Percentiles rank a stretch among this genome's conserved stretches.
Evolutionary conservation across 805 yeast genomes (phyloP).

Genomic region (Yarrowia porcina): DNA sequence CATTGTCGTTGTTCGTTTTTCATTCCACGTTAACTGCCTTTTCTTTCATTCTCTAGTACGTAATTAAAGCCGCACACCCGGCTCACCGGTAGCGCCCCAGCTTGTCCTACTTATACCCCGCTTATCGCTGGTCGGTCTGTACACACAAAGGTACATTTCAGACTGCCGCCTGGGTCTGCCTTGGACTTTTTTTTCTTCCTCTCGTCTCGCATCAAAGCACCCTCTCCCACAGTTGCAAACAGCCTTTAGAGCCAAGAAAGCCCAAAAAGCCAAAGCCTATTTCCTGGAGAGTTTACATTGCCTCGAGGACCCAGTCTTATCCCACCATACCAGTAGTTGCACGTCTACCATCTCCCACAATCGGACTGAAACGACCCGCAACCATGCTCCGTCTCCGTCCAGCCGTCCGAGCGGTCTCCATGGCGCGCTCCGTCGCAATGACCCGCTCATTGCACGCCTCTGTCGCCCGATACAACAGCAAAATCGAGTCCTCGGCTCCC

Average conservation of each 20-base stretch:
- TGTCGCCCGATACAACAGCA: neutral
- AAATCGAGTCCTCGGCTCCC: slow-evolving; percentile 1
- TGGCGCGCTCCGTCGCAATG: slow-evolving; percentile 10
- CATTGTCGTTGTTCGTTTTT: too few relatives aligned
- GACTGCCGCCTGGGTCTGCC: slow-evolving; percentile 17
- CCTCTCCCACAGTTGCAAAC: neutral
- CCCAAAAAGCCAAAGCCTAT: slow-evolving; percentile 14
- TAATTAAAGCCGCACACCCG: slow-evolving; percentile 15
- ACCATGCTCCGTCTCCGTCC: slow-evolving; percentile 23
- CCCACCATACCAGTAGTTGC: neutral
- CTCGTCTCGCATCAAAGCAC: neutral
- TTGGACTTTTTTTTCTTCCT: neutral
- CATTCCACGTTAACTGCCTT: too few relatives aligned
- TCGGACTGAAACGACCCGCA: neutral
- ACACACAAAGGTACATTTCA: neutral
- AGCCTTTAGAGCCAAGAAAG: slow-evolving; percentile 1
- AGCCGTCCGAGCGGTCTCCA: slow-evolving; percentile 14
- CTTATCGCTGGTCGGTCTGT: neutral
- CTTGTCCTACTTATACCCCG: neutral
- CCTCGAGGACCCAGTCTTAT: slow-evolving; percentile 9
- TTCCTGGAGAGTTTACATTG: slow-evolving; percentile 7
- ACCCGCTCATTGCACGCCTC: slow-evolving; percentile 8
- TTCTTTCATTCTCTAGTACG: too few relatives aligned
- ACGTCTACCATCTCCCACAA: neutral
- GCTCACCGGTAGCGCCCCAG: neutral